Conservation (phyloP, 768 basidiomycete species). For the Coprinopsis marcescibilis region DNA sequence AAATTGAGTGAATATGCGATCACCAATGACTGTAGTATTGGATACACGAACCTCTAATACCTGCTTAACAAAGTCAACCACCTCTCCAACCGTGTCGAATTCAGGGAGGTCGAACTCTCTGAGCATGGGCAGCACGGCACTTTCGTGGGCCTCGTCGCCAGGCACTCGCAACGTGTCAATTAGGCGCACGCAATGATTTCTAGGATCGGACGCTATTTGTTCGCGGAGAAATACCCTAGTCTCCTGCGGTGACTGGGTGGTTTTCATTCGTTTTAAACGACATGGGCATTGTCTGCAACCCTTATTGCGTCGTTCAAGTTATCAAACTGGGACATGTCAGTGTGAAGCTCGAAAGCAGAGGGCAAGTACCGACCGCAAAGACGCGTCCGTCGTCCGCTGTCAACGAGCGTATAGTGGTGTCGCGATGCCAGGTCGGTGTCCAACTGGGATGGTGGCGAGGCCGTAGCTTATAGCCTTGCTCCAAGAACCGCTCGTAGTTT, state of each 20-base stretch:
- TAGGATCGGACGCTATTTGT: constrained; percentile 17
- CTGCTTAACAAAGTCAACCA: constrained; percentile 28
- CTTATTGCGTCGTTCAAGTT: too few species aligned
- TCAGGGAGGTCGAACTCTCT: constrained; percentile 30
- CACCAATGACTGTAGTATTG: not conserved
- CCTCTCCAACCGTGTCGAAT: constrained; percentile 22
- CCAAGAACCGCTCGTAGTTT: constrained; percentile 20
- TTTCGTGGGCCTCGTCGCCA: constrained; percentile 18
- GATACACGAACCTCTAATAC: constrained; percentile 8
- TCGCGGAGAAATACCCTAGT: too few species aligned
- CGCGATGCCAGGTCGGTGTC: constrained; percentile 18
- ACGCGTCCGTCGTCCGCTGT: too few species aligned
- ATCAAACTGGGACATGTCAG: too few species aligned
- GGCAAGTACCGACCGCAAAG: too few species aligned
- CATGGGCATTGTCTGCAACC: too few species aligned
- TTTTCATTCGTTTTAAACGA: too few species aligned
- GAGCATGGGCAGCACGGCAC: constrained; percentile 33
- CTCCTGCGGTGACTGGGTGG: too few species aligned
- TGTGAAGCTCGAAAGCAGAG: too few species aligned
- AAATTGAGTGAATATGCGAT: too few species aligned
- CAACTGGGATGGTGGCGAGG: constrained; percentile 23
- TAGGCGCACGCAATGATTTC: constrained; percentile 23
- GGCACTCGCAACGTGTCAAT: constrained; percentile 19
- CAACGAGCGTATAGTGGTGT: too few species aligned
- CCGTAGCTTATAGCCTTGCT: constrained; percentile 22